Percentiles rank a stretch among this genome's conserved stretches.
These are phyloP conservation scores for Triticum dicoccoides DNA, from an alignment of 176 grass and related monocot species.

Conservation along the genomic window DNA sequence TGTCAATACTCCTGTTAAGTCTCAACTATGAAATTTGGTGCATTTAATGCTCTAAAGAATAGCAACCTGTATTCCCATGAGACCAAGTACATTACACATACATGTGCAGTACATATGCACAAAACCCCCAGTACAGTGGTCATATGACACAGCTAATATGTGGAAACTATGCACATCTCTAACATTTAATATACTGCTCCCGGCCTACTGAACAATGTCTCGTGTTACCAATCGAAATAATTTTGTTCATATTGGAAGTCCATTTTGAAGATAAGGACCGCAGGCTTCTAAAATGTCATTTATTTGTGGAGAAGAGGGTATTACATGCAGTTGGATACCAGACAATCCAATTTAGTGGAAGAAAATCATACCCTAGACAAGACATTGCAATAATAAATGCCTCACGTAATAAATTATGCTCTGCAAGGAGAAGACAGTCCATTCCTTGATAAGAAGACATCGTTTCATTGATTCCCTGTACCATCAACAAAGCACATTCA, in stretches of 20 bases:
- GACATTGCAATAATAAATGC: slow-evolving; percentile 55
- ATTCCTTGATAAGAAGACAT: neutral
- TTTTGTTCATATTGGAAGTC: neutral
- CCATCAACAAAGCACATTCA: neutral
- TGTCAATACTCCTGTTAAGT: no score
- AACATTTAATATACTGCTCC: no score
- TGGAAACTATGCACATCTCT: no score
- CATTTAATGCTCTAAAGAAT: no score
- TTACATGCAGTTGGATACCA: neutral
- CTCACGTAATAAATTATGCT: slow-evolving; percentile 59
- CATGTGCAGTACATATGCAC: no score
- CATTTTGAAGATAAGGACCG: neutral
- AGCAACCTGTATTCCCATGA: no score
- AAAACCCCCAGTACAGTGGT: no score
- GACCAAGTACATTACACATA: no score
- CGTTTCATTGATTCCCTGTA: slow-evolving; percentile 44
- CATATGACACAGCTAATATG: no score
- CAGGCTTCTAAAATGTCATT: neutral
- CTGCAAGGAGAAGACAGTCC: slow-evolving; percentile 32
- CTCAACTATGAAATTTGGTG: no score
- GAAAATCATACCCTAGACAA: slow-evolving; percentile 39
- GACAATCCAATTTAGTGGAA: neutral
- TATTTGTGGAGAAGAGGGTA: neutral
- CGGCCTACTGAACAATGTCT: no score
- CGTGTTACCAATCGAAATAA: no score